Percentiles rank a stretch among this genome's conserved stretches.
These are phyloP conservation scores for Dorcoceras hygrometricum DNA, from an alignment of 257 asterid genomes.

Conservation along the genomic window DNA sequence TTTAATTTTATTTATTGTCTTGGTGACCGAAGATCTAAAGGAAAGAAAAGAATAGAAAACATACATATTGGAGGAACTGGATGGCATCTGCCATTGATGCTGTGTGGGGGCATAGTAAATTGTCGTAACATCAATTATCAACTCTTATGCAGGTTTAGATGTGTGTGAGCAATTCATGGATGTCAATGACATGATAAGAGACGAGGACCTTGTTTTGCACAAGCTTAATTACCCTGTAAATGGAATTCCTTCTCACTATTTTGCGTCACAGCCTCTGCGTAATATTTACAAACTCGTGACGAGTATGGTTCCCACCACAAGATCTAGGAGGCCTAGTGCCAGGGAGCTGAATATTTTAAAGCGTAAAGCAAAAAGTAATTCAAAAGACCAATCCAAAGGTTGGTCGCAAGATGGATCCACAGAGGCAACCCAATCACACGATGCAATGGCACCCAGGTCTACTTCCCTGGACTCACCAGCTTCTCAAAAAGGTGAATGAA, in stretches of 20 bases:
- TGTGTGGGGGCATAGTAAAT: constrained; percentile 10
- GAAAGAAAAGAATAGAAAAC: not conserved
- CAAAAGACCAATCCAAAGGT: constrained; percentile 84
- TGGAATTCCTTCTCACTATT: constrained; percentile 64
- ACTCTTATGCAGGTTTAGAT: constrained; percentile 65
- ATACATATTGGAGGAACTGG: not conserved
- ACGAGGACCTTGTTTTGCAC: constrained; percentile 82
- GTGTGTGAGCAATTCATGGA: constrained; percentile 98
- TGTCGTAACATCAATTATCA: not conserved
- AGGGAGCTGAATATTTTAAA: constrained; percentile 93
- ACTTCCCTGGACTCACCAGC: constrained; percentile 51
- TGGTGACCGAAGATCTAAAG: not conserved
- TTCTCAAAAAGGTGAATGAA: constrained; percentile 65
- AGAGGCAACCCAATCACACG: constrained; percentile 68
- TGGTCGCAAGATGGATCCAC: constrained; percentile 81
- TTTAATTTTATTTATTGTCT: not conserved
- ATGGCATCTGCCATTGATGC: not conserved
- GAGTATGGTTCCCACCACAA: constrained; percentile 72
- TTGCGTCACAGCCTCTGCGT: constrained; percentile 52
- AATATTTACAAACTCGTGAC: constrained; percentile 79
- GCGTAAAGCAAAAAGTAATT: constrained; percentile 82
- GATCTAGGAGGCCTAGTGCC: constrained; percentile 97
- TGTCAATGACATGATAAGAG: constrained; percentile 91
- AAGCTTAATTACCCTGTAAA: constrained; percentile 57
- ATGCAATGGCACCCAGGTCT: constrained; percentile 63